These are phyloP conservation scores for Phyllosticta paracitricarpa DNA, from an alignment of 2,329 filamentous ascomycete species.

Conservation along the genomic window DNA sequence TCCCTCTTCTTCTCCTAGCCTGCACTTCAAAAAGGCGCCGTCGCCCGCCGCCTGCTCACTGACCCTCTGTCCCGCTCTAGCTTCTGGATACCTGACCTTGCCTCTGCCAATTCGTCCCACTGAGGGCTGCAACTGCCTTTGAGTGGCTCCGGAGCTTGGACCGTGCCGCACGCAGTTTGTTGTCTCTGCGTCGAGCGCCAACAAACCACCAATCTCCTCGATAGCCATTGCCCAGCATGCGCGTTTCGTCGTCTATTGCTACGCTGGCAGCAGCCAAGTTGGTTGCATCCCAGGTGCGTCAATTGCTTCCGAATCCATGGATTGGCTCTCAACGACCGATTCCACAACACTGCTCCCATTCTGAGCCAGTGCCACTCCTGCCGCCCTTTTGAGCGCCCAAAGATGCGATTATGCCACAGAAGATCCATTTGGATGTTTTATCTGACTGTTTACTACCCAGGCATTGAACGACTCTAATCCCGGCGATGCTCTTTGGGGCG, in stretches of 20 bases:
- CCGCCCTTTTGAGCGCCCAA: neutral
- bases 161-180: neutral
- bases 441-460: neutral
- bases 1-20: neutral
- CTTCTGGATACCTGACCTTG: neutral
- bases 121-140: neutral
- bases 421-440: too few relatives aligned
- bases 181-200: neutral
- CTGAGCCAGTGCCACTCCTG: neutral
- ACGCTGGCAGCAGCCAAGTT: slow-evolving; percentile 1
- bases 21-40: neutral
- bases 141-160: neutral
- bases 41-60: neutral
- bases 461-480: slow-evolving; percentile 3
- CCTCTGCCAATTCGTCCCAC: neutral
- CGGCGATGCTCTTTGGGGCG: slow-evolving; percentile 14
- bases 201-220: neutral
- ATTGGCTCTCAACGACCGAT: neutral
- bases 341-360: neutral
- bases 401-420: neutral
- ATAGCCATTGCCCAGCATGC: slow-evolving; percentile 3
- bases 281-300: slow-evolving; percentile 6
- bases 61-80: neutral
- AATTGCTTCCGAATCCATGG: neutral
- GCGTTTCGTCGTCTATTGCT: slow-evolving; percentile 3